phyloP scores from a whole-genome alignment of 257 asterid genomes.

The Solanum etuberosum region DNA sequence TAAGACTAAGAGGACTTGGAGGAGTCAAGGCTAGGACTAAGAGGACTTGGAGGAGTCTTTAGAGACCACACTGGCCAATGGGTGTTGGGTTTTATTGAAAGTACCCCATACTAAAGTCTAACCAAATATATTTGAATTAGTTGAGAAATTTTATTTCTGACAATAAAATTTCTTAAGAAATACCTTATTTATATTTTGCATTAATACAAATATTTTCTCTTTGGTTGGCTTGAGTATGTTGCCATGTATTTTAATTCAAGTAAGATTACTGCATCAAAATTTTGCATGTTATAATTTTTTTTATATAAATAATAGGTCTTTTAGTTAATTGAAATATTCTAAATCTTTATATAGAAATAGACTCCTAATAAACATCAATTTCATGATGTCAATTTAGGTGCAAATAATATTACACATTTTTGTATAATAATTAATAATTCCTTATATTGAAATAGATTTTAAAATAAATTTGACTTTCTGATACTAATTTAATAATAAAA shows the following conservation, averaged over 20 bases:
- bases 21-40: no score
- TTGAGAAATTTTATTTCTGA: no score
- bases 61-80: neutral
- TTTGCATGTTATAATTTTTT: neutral
- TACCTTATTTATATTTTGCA: no score
- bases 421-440: no score
- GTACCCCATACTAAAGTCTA: neutral
- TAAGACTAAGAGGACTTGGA: no score
- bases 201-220: no score
- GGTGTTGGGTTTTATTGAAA: neutral
- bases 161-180: no score
- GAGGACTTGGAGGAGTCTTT: no score
- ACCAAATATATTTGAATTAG: neutral
- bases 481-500: no score
- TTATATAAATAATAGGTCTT: neutral
- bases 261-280: neutral
- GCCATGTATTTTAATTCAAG: neutral
- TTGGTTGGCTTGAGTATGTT: neutral
- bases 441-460: no score
- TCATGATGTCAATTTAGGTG: neutral
- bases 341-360: neutral
- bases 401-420: neutral
- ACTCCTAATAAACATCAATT: neutral
- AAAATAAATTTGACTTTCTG: neutral
- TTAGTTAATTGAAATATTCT: neutral